Conservation (phyloP, 441 rosid species). For the Gossypium gossypioides region DNA sequence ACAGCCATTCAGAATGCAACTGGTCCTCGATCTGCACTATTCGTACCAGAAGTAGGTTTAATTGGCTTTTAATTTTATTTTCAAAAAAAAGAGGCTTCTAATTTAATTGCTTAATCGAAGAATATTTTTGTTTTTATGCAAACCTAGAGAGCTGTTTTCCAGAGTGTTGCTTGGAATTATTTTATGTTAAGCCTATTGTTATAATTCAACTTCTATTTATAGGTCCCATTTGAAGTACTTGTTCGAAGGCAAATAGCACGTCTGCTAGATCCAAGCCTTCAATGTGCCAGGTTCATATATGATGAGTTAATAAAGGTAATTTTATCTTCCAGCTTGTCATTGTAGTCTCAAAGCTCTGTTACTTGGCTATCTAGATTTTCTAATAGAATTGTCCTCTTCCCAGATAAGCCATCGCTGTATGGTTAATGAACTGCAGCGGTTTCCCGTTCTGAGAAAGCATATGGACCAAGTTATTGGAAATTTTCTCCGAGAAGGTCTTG, state of each 20-base stretch:
- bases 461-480: conserved; percentile 89
- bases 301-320: conserved; percentile 79
- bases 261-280: conserved; percentile 85
- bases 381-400: conserved; percentile 10
- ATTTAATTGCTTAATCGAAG: conserved; percentile 1
- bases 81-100: background rate
- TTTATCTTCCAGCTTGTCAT: background rate
- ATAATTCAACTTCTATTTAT: conserved; percentile 14
- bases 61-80: background rate
- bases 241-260: conserved; percentile 85
- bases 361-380: background rate
- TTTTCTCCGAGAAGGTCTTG: conserved; percentile 84
- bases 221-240: conserved; percentile 98
- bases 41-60: conserved; percentile 75
- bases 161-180: background rate
- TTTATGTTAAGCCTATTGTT: background rate
- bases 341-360: background rate
- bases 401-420: conserved; percentile 91
- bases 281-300: conserved; percentile 85
- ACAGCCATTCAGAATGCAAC: conserved; percentile 96
- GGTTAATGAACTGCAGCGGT: conserved; percentile 61
- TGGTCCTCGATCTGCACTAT: conserved; percentile 79
- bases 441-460: conserved; percentile 73
- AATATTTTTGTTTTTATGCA: background rate
- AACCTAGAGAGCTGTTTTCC: background rate